These are phyloP conservation scores for Mucor mucedo DNA, from an alignment of 371 early-diverging fungal genomes.

Conservation along the genomic window DNA sequence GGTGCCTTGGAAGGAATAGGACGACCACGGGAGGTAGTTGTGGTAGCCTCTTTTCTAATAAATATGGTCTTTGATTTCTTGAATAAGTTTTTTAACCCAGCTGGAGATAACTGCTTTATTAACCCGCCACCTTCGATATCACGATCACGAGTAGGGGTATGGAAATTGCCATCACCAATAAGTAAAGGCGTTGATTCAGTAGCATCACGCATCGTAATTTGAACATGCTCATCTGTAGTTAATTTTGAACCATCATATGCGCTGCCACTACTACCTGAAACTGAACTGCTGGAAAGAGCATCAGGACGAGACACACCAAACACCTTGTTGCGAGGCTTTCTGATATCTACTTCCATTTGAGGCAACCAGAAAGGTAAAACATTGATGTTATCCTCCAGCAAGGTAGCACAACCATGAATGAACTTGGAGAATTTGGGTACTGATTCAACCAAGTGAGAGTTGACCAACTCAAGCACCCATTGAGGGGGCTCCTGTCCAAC, in stretches of 20 bases:
- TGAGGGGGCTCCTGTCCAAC: conserved; percentile 92
- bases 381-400: conserved; percentile 87
- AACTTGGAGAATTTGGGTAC: conserved; percentile 99
- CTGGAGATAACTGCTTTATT: conserved; percentile 20
- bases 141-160: not conserved
- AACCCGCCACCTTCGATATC: not conserved
- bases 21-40: conserved; percentile 14
- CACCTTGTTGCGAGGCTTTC: conserved; percentile 63
- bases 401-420: conserved; percentile 95
- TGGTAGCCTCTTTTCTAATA: conserved; percentile 11
- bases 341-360: conserved; percentile 96
- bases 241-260: conserved; percentile 25
- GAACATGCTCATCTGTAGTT: conserved; percentile 36
- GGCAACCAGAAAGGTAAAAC: conserved; percentile 98
- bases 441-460: conserved; percentile 93
- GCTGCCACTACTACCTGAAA: conserved; percentile 36
- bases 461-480: conserved; percentile 95
- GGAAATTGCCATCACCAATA: conserved; percentile 18
- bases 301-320: conserved; percentile 53
- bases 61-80: conserved; percentile 27
- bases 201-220: conserved; percentile 37
- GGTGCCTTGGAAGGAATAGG: conserved; percentile 37
- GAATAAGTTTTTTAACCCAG: conserved; percentile 25
- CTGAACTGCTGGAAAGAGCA: conserved; percentile 33
- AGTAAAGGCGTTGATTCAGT: conserved; percentile 22